Conservation (phyloP, 2,329 filamentous ascomycete genomes). For the Dactylella cylindrospora region DNA sequence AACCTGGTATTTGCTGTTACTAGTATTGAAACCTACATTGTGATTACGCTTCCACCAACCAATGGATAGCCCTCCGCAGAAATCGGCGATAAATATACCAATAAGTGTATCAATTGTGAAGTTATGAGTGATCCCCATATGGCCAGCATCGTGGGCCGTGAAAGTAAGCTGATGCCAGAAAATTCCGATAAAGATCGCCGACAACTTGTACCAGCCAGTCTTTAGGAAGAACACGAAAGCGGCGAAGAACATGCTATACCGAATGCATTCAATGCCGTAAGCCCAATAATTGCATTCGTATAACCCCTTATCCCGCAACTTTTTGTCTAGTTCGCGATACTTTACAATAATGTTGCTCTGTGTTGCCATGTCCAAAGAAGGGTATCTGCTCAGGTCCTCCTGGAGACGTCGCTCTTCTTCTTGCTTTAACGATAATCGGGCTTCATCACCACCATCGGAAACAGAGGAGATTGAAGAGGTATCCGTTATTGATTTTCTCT, state of each 20-base stretch:
- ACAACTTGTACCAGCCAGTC: slow-evolving; percentile 67
- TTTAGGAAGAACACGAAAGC: slow-evolving; percentile 65
- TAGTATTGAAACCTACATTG: slow-evolving; percentile 60
- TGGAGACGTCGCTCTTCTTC: slow-evolving; percentile 48
- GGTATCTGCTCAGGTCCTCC: slow-evolving; percentile 78
- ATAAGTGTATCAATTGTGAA: slow-evolving; percentile 81
- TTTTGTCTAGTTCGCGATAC: slow-evolving; percentile 75
- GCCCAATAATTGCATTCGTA: slow-evolving; percentile 81
- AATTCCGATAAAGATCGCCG: slow-evolving; percentile 73
- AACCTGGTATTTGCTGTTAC: neutral
- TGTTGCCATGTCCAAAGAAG: slow-evolving; percentile 69
- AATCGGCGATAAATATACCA: slow-evolving; percentile 87
- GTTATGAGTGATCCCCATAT: slow-evolving; percentile 94
- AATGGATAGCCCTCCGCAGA: slow-evolving; percentile 80
- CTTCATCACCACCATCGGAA: slow-evolving; percentile 56
- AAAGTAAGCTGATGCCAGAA: slow-evolving; percentile 97
- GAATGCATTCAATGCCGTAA: slow-evolving; percentile 72
- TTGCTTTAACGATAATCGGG: slow-evolving; percentile 46
- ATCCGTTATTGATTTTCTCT: slow-evolving; percentile 18
- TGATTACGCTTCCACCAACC: slow-evolving; percentile 98
- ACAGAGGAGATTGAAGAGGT: slow-evolving; percentile 27
- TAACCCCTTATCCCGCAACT: slow-evolving; percentile 71
- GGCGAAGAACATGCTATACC: slow-evolving; percentile 69
- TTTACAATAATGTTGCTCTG: slow-evolving; percentile 76
- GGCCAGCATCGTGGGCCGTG: slow-evolving; percentile 88